Evolutionary conservation across 1,139 yeast species (phyloP).

Genomic region (Pneumocystis murina): DNA sequence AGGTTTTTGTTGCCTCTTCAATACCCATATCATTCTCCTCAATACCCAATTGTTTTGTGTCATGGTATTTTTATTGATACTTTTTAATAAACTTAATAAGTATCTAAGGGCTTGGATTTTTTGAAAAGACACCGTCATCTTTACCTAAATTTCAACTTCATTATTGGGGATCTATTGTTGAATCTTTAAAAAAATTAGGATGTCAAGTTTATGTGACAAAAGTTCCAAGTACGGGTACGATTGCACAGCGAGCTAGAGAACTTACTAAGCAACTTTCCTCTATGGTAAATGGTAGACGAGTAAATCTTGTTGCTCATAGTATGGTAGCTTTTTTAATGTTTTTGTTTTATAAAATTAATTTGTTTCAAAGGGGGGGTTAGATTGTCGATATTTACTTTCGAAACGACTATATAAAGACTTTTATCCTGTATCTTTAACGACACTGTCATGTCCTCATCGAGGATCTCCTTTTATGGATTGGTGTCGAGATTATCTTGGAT

Average conservation of each 20-base stretch:
- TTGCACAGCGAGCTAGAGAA: slow-evolving; percentile 24
- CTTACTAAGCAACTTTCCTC: slow-evolving; percentile 11
- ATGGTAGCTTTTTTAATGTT: slow-evolving; percentile 29
- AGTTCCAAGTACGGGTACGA: slow-evolving; percentile 63
- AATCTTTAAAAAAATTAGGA: slow-evolving; percentile 40
- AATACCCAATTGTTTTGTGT: slow-evolving; percentile 9
- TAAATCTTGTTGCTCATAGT: slow-evolving; percentile 77
- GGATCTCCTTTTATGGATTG: slow-evolving; percentile 79
- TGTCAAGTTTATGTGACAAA: slow-evolving; percentile 49
- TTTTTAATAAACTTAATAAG: neutral
- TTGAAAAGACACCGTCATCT: slow-evolving; percentile 10
- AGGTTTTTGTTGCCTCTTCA: slow-evolving; percentile 6
- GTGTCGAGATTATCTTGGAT: slow-evolving; percentile 16
- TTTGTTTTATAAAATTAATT: neutral
- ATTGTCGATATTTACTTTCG: slow-evolving; percentile 60
- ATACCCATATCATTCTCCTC: slow-evolving; percentile 3
- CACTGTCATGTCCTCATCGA: slow-evolving; percentile 75
- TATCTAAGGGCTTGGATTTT: slow-evolving; percentile 3
- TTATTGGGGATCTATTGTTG: slow-evolving; percentile 60
- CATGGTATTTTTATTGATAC: slow-evolving; percentile 3
- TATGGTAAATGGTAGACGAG: slow-evolving; percentile 21
- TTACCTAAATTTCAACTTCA: slow-evolving; percentile 10
- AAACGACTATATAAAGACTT: slow-evolving; percentile 35
- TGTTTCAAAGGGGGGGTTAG: slow-evolving; percentile 49
- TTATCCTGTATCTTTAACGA: slow-evolving; percentile 56